Evolutionary conservation across 2,329 filamentous ascomycete species (phyloP).

Genomic region (Neonectria coccinea): DNA sequence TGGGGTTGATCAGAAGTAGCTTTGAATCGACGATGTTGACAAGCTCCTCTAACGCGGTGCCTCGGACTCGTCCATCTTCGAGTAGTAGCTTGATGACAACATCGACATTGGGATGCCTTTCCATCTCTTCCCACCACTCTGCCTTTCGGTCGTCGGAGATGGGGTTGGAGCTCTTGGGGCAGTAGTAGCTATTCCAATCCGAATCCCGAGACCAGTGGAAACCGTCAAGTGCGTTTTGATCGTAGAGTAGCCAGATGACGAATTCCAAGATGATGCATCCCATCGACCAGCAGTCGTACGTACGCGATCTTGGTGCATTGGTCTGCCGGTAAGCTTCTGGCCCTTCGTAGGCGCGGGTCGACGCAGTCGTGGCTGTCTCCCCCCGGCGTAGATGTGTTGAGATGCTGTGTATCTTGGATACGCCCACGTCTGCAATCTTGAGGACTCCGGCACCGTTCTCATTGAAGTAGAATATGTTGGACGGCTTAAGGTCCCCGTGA

Average conservation of each 20-base stretch:
- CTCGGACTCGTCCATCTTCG: conserved; percentile 10
- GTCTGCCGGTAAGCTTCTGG: conserved; percentile 11
- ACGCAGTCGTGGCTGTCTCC: conserved; percentile 14
- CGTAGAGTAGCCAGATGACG: conserved; percentile 45
- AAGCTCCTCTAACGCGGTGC: conserved; percentile 8
- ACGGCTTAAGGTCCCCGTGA: conserved; percentile 33
- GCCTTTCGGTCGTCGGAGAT: neutral
- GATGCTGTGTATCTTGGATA: conserved; percentile 26
- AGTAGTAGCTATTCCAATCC: conserved; percentile 7
- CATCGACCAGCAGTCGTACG: conserved; percentile 49
- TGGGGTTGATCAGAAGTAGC: conserved; percentile 11
- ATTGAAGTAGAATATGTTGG: conserved; percentile 28
- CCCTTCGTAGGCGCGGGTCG: conserved; percentile 3
- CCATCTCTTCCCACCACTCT: conserved; percentile 11
- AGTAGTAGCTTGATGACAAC: conserved; percentile 1
- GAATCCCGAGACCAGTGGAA: conserved; percentile 19
- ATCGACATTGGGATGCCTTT: conserved; percentile 18
- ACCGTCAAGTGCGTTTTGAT: conserved; percentile 17
- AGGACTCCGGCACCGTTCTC: conserved; percentile 20
- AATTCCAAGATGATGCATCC: conserved; percentile 48
- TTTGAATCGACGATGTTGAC: conserved; percentile 9
- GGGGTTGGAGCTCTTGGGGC: neutral
- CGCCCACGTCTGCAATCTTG: conserved; percentile 31
- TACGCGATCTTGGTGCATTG: conserved; percentile 31
- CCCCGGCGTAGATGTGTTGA: conserved; percentile 3